These are phyloP conservation scores for Dactylonectria estremocensis DNA, from an alignment of 2,329 filamentous ascomycete genomes.

Conservation along the genomic window DNA sequence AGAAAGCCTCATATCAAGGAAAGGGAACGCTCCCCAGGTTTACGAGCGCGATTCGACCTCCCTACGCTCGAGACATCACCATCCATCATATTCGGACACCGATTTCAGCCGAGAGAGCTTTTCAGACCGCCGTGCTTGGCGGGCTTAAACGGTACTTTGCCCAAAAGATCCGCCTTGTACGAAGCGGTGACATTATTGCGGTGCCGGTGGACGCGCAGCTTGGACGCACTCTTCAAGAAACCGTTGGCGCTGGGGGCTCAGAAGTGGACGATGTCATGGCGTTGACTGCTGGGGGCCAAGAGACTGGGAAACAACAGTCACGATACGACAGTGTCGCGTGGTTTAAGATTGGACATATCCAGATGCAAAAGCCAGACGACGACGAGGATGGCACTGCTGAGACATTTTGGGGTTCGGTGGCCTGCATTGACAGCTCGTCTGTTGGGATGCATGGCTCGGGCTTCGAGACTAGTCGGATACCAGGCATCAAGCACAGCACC, in stretches of 20 bases:
- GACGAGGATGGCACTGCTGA: slow-evolving; percentile 74
- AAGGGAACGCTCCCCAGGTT: slow-evolving; percentile 71
- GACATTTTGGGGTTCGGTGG: slow-evolving; percentile 87
- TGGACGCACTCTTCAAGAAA: slow-evolving; percentile 85
- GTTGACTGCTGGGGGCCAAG: slow-evolving; percentile 61
- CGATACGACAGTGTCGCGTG: slow-evolving; percentile 81
- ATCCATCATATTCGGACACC: slow-evolving; percentile 92
- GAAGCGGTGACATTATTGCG: slow-evolving; percentile 89
- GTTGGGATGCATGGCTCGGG: slow-evolving; percentile 95
- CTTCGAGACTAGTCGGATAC: slow-evolving; percentile 85
- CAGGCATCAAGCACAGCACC: slow-evolving; percentile 80
- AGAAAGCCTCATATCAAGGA: slow-evolving; percentile 64
- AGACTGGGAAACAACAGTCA: slow-evolving; percentile 45
- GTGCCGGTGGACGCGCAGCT: slow-evolving; percentile 90
- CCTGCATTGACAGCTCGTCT: slow-evolving; percentile 86
- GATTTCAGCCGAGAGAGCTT: slow-evolving; percentile 85
- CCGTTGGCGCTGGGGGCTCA: slow-evolving; percentile 69
- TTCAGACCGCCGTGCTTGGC: slow-evolving; percentile 89
- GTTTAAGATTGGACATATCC: slow-evolving; percentile 90
- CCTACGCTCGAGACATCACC: slow-evolving; percentile 82
- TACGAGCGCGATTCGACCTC: slow-evolving; percentile 69
- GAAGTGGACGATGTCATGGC: slow-evolving; percentile 81
- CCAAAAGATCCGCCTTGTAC: slow-evolving; percentile 84
- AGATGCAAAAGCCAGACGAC: slow-evolving; percentile 66
- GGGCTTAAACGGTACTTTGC: slow-evolving; percentile 93